Base-by-base conservation (phyloP, 371 early-diverging fungal genomes). In the Mucor plumbeus region DNA sequence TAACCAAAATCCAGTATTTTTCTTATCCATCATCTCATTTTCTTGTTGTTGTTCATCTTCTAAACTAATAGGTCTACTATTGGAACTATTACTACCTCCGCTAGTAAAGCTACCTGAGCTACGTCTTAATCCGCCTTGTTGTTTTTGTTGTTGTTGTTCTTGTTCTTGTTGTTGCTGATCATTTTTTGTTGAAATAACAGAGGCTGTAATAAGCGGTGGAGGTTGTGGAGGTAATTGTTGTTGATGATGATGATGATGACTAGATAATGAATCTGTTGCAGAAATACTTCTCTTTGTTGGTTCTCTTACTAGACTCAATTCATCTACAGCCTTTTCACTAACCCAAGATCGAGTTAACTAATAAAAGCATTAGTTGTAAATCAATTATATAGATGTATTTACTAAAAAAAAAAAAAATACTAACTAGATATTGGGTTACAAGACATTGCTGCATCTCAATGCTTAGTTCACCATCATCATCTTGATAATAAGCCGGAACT, bases 281-380 rank as follows among this genome's bases (percentile, higher is more conserved):
- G 79, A 76, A 31, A 71, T 60, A 50, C 73, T 76, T 47, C 74
- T 77, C 65, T 79, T 85, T 77, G 74, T 74, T 13, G 93, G 92
- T 59, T 93, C 93, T 19, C 92, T 84, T 7, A 80, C 63, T 34
- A 85, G 67, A 63, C 90, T 89, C 55, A 93, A 63, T 70, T 91
- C 92, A 73, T 93, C 94, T 13, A 92, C 88, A 59, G 89, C 87
- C 59, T 88, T 88, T 78, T 93, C 92, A 31, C 87, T 80, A 1
- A 89, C 84, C 82, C 82, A 84, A 7, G 77, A 65, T 61, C 84
- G 61, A 26, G 84, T 84, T 65, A 84, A 73, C 67, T 92, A 78
- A 69, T 84, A 85, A 35, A 81, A 83, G 8, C 71, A 69, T 61
- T 73, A 59, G 78, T 26, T 26, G 1, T 26, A 26, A 3, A 26